Evolutionary conservation across 2,329 filamentous ascomycete genomes (phyloP), one percentile per base, ranked within the genome.

Genomic region (Fusarium euwallaceae): DNA sequence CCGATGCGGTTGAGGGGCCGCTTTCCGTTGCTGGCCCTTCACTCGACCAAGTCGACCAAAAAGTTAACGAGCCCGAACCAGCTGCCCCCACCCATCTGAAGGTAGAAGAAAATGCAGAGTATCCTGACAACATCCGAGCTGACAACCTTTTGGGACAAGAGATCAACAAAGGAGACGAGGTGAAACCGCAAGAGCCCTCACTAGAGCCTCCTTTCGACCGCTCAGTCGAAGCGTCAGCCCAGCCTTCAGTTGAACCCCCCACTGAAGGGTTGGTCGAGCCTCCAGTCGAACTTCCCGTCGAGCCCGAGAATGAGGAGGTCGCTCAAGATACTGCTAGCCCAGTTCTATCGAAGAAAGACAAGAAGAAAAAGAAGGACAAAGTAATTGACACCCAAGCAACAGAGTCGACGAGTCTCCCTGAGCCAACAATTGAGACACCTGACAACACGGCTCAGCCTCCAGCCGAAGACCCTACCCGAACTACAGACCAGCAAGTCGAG

Each of bases 291-390:
- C 22, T 48, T 20, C 20, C 41, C 34, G 55, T 22, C 20, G 48
- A 56, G 58, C 17, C 53, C 20, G 37, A 43, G 17, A 16, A 32
- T 34, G 45, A 69, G 32, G 45, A 66, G 20, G 59, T 68, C 45
- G 68, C 73, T 45, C 73, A 73, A 11, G 64, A 74, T 29, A 61
- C 59, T 48, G 37, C 70, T 10, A 27, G 20, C 24, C 64, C 64
- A 11, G 29, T 36, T 12, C 61, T 70, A 34, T 73, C 62, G 9
- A 78, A 79, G 48, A 78, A 75, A 37, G 73, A 72, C 27, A 71
- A 70, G 45, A 76, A 73, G 29, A 75, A 76, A 67, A 62, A 73
- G 68, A 67, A 78, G 62, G 67, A 69, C 56, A 69, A 74, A 64
- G 24, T 61, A 48, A 24, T 36, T 17, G 62, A 62, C 11, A 24